Conservation (phyloP, 257 asterid genomes). For the Solanum pimpinellifolium region DNA sequence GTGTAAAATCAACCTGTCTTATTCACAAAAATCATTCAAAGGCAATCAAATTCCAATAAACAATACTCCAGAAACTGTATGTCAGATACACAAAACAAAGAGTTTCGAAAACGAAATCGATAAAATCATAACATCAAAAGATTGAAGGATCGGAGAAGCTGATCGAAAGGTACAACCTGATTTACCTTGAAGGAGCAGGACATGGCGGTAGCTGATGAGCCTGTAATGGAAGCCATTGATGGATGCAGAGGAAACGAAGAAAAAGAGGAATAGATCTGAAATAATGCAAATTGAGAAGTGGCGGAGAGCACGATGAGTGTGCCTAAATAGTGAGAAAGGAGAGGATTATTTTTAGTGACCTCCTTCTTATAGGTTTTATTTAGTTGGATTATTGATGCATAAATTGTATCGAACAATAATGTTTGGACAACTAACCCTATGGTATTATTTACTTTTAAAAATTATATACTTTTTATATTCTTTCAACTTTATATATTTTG, state of each 20-base stretch:
- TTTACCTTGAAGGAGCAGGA: conserved; percentile 43
- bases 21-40: background rate
- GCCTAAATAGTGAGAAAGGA: background rate
- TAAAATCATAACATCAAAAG: background rate
- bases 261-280: conserved; percentile 14
- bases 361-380: background rate
- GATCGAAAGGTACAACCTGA: conserved; percentile 28
- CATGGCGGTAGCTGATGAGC: conserved; percentile 28
- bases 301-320: conserved; percentile 57
- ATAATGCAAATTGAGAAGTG: conserved; percentile 12
- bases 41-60: background rate
- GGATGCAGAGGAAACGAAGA: conserved; percentile 1
- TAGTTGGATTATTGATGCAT: background rate
- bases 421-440: background rate
- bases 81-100: background rate
- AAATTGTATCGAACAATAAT: background rate
- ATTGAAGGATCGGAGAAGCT: background rate
- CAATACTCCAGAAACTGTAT: background rate
- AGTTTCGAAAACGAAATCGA: background rate
- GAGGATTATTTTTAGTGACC: background rate
- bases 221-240: conserved; percentile 53
- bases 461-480: too few species aligned
- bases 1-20: background rate
- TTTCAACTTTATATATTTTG: too few species aligned
- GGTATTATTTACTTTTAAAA: background rate